Evolutionary conservation across 345 rosid species (phyloP).

Genomic region (Gossypium australe): DNA sequence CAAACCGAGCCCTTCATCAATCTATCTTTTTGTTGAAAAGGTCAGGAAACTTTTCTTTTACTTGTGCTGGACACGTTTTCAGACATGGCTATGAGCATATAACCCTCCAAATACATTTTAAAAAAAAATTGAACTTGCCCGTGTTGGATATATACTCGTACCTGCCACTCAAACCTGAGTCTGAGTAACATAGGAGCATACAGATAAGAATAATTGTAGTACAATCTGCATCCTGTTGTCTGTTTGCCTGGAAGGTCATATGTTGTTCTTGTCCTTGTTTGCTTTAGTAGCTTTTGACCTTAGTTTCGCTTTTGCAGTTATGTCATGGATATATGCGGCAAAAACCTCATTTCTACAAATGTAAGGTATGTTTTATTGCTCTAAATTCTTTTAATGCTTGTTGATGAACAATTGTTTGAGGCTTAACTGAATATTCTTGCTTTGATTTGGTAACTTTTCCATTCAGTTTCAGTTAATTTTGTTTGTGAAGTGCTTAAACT

Average conservation of each 20-base stretch:
- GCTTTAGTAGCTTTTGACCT: conserved; percentile 14
- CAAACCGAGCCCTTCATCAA: conserved; percentile 45
- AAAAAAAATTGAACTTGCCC: neutral
- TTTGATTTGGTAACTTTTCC: neutral
- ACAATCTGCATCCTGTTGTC: neutral
- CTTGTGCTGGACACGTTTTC: neutral
- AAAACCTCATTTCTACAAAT: conserved; percentile 21
- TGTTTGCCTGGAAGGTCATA: neutral
- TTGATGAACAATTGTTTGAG: neutral
- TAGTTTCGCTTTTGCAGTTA: conserved; percentile 29
- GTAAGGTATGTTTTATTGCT: conserved; percentile 27
- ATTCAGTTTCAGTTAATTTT: neutral
- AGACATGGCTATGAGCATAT: neutral
- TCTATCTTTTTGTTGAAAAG: conserved; percentile 43
- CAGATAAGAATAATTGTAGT: neutral
- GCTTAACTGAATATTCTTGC: neutral
- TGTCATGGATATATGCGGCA: conserved; percentile 25
- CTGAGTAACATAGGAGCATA: neutral
- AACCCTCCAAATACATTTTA: neutral
- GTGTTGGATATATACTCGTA: neutral
- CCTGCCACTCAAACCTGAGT: neutral
- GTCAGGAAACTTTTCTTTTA: conserved; percentile 22
- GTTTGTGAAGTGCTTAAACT: neutral
- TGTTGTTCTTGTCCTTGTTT: neutral
- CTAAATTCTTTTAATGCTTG: conserved; percentile 5